Evolutionary conservation across 352 stramenopile genomes (phyloP), one percentile per base, ranked within the genome.

Genomic region (Globisporangium splendens): DNA sequence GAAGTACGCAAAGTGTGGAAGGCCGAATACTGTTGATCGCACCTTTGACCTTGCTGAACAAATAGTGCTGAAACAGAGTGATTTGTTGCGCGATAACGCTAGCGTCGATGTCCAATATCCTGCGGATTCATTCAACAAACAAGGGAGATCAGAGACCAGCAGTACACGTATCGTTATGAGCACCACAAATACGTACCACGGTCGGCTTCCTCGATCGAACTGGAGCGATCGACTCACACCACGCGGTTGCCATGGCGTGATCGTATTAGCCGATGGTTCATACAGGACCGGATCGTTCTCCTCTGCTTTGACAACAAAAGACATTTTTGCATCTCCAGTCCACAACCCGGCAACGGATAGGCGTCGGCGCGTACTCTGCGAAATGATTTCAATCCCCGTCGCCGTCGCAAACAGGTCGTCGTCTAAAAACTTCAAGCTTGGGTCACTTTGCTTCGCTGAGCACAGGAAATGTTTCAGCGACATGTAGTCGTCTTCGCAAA

Each of bases 1-100:
- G n/a, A n/a, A n/a, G n/a, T n/a, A n/a, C n/a, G n/a, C n/a, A 2
- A 31, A 31, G 5, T 31, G 24, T 6, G 5, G 2, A 31, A 31
- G 2, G 2, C 5, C 5, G 24, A 31, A 31, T 31, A 6, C 2
- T 31, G 24, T 31, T 31, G 24, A 5, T 31, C 24, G 24, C 63
- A 89, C 83, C 79, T 83, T 88, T 88, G 50, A 95, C 92, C 39
- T 91, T 88, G 63, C 86, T 93, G 64, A 94, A 92, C 20, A 95
- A 68, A 56, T 90, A 95, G 59, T 95, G 86, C 54, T 95, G 82
- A 56, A 95, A 82, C 50, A 92, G 46, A 1, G 86, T 94, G 57
- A 95, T 89, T 63, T 95, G 86, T 33, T 93, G 81, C 1, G 86
- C 83, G 39, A 95, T 79, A 1, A 89, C 73, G 51, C 78, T 88